Base-by-base conservation (phyloP, 805 yeast genomes). In the Wickerhamomyces subpelliculosus region DNA sequence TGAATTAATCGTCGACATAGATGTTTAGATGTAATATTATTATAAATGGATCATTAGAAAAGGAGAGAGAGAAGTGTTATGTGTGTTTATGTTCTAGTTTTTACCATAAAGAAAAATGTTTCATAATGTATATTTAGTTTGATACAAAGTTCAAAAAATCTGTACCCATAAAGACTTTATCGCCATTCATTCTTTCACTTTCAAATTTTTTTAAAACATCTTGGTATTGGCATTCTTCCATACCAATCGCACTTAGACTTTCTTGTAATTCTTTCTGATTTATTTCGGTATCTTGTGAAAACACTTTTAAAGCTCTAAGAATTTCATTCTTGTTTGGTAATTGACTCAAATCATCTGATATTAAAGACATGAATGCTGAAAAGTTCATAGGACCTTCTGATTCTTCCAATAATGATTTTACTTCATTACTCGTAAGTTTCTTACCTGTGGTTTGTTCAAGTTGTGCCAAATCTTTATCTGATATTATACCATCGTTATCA, bases 1-100 rank as follows among this genome's bases (percentile, higher is more conserved):
- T 62, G 98, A 93, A 65, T 74, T 93, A 56, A 89, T 93, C 57
- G 85, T 89, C 40, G 97, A 93, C 61, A 77, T 54, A 25, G 59
- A 54, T 41, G 53, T 54, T 37, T 54, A 36, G 37, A 71, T 54
- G 78, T 65, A 56, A 11, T 27, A 24, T 22, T 8, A 36, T 13
- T n/a, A 19, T n/a, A 12, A 23, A 23, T 25, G n/a, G 27, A 25
- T 13, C 6, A 11, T 5, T 6, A 25, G 5, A 10, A 25, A 25
- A 25, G 26, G 12, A 24, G 12, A 24, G 9, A 24, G 26, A 23
- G 25, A 23, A 23, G 11, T 8, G 25, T 23, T 11, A 11, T 23
- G 8, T 23, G 25, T 23, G 11, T 23, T 26, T n/a, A n/a, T n/a
- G n/a, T n/a, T n/a, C n/a, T n/a, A n/a, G n/a, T n/a, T n/a, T n/a